These are phyloP conservation scores for Hemileccinum impolitum DNA, from an alignment of 768 basidiomycete species.

Conservation along the genomic window DNA sequence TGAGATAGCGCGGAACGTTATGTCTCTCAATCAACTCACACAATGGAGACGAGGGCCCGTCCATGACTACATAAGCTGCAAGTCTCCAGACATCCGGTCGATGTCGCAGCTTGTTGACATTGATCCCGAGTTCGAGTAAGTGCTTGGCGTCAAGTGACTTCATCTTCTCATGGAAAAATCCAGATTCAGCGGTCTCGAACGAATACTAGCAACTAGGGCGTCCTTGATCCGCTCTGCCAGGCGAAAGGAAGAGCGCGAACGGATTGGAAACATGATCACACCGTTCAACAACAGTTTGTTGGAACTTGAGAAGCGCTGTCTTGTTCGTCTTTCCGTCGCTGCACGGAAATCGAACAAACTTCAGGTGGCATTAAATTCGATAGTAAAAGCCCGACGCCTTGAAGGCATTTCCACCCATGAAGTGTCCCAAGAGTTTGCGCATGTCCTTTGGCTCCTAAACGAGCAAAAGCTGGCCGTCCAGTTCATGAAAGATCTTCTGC, in stretches of 20 bases:
- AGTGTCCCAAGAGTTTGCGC: constrained; percentile 79
- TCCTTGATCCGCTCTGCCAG: constrained; percentile 74
- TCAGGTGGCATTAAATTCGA: constrained; percentile 85
- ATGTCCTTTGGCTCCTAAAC: constrained; percentile 83
- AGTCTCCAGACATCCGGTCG: constrained; percentile 32
- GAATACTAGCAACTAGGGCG: constrained; percentile 74
- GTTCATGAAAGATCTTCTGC: constrained; percentile 47
- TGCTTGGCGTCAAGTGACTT: constrained; percentile 9
- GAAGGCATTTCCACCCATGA: constrained; percentile 44
- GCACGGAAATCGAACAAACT: constrained; percentile 65
- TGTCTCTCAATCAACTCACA: constrained; percentile 77
- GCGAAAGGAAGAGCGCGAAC: constrained; percentile 67
- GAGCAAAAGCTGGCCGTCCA: constrained; percentile 84
- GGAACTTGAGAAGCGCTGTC: constrained; percentile 63
- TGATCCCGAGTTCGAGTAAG: constrained; percentile 65
- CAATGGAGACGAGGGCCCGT: constrained; percentile 49
- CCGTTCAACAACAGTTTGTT: constrained; percentile 50
- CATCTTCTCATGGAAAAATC: constrained; percentile 11
- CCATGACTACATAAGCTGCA: constrained; percentile 27
- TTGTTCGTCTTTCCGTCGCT: constrained; percentile 65
- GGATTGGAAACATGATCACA: constrained; percentile 67
- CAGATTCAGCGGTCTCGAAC: constrained; percentile 76
- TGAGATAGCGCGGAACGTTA: constrained; percentile 62
- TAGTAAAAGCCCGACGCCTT: constrained; percentile 70
- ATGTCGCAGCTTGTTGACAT: constrained; percentile 48